Conservation (phyloP, 306 rosid species). For the Alnus glutinosa region DNA sequence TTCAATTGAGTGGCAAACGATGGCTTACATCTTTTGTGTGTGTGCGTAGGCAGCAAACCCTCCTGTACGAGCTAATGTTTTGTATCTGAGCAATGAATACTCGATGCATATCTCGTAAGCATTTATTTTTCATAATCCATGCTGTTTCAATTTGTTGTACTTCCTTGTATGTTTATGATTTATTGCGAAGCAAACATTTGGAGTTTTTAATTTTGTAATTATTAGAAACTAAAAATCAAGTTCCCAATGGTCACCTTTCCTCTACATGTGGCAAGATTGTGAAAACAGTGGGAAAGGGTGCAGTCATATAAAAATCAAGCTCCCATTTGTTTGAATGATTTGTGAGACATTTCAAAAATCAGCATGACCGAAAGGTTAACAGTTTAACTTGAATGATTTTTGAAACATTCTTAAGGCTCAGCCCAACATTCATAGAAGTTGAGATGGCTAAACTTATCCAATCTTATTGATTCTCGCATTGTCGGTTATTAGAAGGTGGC, state of each 20-base stretch:
- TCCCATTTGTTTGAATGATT: not conserved
- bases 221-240: not conserved
- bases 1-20: constrained; percentile 28
- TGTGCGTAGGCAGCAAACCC: constrained; percentile 77
- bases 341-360: no score
- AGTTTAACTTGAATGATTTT: not conserved
- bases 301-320: not conserved
- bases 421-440: not conserved
- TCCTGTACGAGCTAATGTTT: constrained; percentile 87
- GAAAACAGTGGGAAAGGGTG: not conserved
- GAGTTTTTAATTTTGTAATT: not conserved
- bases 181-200: not conserved
- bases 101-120: constrained; percentile 76
- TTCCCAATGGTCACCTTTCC: not conserved
- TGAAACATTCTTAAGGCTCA: not conserved
- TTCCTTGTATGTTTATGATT: not conserved
- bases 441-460: constrained; percentile 3
- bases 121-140: not conserved
- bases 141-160: not conserved
- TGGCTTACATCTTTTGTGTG: constrained; percentile 25
- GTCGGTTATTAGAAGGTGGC: not conserved
- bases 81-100: constrained; percentile 70
- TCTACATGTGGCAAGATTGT: not conserved
- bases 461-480: not conserved
- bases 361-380: no score